Evolutionary conservation across 441 rosid species (phyloP).

Genomic region (Mallotus repandus): DNA sequence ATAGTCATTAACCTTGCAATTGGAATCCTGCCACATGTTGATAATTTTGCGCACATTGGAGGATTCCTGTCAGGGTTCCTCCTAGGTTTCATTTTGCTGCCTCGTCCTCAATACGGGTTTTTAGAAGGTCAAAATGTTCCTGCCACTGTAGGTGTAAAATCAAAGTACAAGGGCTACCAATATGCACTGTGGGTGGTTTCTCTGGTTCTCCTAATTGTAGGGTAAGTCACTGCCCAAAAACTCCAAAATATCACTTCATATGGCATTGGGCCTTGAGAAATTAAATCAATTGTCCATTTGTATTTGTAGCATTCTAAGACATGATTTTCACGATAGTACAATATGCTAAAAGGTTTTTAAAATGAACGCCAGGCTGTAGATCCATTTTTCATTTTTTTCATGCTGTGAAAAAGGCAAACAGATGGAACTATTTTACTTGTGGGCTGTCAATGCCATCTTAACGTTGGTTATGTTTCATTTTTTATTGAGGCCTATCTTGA

Average conservation of each 20-base stretch:
- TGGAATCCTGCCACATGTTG: constrained; percentile 82
- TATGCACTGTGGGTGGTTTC: constrained; percentile 49
- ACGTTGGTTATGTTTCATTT: no score
- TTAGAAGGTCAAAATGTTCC: constrained; percentile 34
- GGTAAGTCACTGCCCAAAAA: constrained; percentile 45
- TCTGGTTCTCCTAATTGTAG: constrained; percentile 41
- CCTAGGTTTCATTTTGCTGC: constrained; percentile 64
- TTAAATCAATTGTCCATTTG: not conserved
- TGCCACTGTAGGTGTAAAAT: constrained; percentile 39
- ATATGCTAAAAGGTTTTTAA: constrained; percentile 1
- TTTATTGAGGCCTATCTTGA: not conserved
- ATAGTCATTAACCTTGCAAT: constrained; percentile 62
- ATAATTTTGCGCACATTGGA: constrained; percentile 86
- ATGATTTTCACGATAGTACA: not conserved
- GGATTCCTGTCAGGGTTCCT: constrained; percentile 75
- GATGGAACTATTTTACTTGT: not conserved
- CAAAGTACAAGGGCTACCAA: constrained; percentile 65
- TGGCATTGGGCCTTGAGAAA: constrained; percentile 1
- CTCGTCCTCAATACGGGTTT: constrained; percentile 71
- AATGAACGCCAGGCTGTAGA: constrained; percentile 19
- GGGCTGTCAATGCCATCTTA: not conserved
- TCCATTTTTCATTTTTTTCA: not conserved
- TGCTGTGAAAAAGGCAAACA: constrained; percentile 26
- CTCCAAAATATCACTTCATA: not conserved
- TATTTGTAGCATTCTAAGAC: not conserved